Base-by-base conservation (phyloP, 768 basidiomycete species). In the Boletus vermiculosoides region DNA sequence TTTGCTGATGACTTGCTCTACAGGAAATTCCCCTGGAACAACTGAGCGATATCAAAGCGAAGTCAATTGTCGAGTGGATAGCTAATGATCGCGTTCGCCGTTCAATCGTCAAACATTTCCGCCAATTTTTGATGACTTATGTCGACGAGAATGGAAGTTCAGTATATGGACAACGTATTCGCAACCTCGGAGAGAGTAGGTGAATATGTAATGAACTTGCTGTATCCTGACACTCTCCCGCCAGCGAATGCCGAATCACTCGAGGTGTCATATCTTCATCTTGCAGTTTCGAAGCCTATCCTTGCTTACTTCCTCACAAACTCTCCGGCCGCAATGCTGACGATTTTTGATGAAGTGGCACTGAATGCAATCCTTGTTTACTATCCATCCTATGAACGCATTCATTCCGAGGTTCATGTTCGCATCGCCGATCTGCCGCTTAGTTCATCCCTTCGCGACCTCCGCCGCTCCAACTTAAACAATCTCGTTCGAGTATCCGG, bases 61-160 rank as follows among this genome's bases (percentile, higher is more conserved):
- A 95, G 68, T 94, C 92, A 13, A 94, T 99, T 55, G 89, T 90
- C 23, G 97, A 98, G 73, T 99, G 97, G 97, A 95, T 98, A 64
- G 88, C 92, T 18, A 88, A 88, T 55, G 93, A 95, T 56, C 85
- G 91, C 41, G 96, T 98, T 62, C 85, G 90, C 63, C 82, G 91
- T 53, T 88, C 95, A 0, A 94, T 99, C 60, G 83, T 90, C 63
- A 85, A 88, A 60, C 92, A 98, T 72, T 98, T 99, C 80, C 84
- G 91, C 45, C 86, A 93, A 63, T 99, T 99, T 75, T 77, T 99
- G 54, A 91, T 95, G 84, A 96, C 93, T 12, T 95, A 94, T 66
- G 89, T 93, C 42, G 97, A 99, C 66, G 94, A 96, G 52, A 82
- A 88, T 57, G 92, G 92, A 22, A 81, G 84, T 28, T 96, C 94